These are phyloP conservation scores for Pseudopithomyces maydicus DNA, from an alignment of 2,329 filamentous ascomycete species.

Conservation along the genomic window DNA sequence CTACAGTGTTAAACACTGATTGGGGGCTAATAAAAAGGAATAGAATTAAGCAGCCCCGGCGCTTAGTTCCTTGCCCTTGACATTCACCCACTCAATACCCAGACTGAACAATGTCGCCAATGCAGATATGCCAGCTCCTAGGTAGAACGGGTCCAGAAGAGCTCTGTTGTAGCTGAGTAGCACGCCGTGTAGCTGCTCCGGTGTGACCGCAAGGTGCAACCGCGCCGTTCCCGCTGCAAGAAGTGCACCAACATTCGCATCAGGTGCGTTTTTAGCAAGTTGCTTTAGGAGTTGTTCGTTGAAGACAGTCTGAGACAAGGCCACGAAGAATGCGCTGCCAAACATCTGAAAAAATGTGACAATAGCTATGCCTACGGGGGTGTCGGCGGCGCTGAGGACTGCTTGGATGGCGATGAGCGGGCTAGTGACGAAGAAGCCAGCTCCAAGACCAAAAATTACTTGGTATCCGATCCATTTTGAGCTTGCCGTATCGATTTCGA, in stretches of 20 bases:
- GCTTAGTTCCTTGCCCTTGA: slow-evolving; percentile 40
- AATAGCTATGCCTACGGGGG: slow-evolving; percentile 47
- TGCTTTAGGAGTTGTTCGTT: slow-evolving; percentile 64
- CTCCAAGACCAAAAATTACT: slow-evolving; percentile 39
- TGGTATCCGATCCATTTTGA: slow-evolving; percentile 37
- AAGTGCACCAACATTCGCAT: slow-evolving; percentile 45
- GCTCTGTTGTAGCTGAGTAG: slow-evolving; percentile 65
- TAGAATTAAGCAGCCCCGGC: slow-evolving; percentile 4
- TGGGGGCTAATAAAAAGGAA: no score
- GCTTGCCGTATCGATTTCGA: slow-evolving; percentile 17
- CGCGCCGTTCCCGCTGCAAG: slow-evolving; percentile 58
- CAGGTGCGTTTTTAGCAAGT: slow-evolving; percentile 48
- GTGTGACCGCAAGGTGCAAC: slow-evolving; percentile 57
- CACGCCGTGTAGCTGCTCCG: slow-evolving; percentile 57
- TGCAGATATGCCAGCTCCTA: slow-evolving; percentile 48
- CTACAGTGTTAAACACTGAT: no score
- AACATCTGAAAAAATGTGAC: slow-evolving; percentile 65
- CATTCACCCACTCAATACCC: slow-evolving; percentile 65
- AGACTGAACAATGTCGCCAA: slow-evolving; percentile 55
- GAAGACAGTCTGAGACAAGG: slow-evolving; percentile 69
- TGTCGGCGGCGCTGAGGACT: slow-evolving; percentile 40
- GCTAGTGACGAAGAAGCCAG: slow-evolving; percentile 48
- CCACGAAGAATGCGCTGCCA: slow-evolving; percentile 70
- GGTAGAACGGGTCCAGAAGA: slow-evolving; percentile 61
- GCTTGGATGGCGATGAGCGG: slow-evolving; percentile 48